Evolutionary conservation across 1,139 yeast genomes (phyloP).

Genomic region (Nadsonia commutata): DNA sequence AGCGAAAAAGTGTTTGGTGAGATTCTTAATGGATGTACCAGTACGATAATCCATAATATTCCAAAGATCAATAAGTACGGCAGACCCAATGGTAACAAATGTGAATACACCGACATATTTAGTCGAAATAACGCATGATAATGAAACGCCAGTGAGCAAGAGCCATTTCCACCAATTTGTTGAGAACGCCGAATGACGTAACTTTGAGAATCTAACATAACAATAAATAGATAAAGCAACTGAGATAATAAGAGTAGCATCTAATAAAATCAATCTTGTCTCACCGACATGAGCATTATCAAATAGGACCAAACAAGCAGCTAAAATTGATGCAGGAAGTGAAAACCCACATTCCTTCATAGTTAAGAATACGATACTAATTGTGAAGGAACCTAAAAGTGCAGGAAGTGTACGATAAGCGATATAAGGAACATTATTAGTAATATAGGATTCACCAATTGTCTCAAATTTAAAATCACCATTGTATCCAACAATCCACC

Average conservation of each 20-base stretch:
- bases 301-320: slow-evolving; percentile 68
- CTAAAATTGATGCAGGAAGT: slow-evolving; percentile 62
- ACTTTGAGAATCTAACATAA: slow-evolving; percentile 68
- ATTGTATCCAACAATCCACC: slow-evolving; percentile 76
- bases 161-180: slow-evolving; percentile 82
- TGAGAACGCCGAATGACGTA: slow-evolving; percentile 52
- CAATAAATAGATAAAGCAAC: slow-evolving; percentile 67
- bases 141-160: slow-evolving; percentile 61
- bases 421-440: slow-evolving; percentile 72
- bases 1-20: slow-evolving; percentile 60
- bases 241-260: slow-evolving; percentile 71
- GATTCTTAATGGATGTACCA: slow-evolving; percentile 47
- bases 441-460: slow-evolving; percentile 72
- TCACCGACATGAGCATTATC: slow-evolving; percentile 91
- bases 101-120: slow-evolving; percentile 94
- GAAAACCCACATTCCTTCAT: slow-evolving; percentile 73
- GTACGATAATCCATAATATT: slow-evolving; percentile 54
- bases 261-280: slow-evolving; percentile 78
- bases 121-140: slow-evolving; percentile 81
- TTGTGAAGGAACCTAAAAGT: slow-evolving; percentile 63
- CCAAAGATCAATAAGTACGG: slow-evolving; percentile 82
- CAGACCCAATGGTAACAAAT: slow-evolving; percentile 71
- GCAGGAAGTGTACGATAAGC: slow-evolving; percentile 80
- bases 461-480: slow-evolving; percentile 84
- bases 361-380: slow-evolving; percentile 70